These are phyloP conservation scores for Glarea lozoyensis DNA, from an alignment of 495 filamentous ascomycete genomes.

Conservation along the genomic window DNA sequence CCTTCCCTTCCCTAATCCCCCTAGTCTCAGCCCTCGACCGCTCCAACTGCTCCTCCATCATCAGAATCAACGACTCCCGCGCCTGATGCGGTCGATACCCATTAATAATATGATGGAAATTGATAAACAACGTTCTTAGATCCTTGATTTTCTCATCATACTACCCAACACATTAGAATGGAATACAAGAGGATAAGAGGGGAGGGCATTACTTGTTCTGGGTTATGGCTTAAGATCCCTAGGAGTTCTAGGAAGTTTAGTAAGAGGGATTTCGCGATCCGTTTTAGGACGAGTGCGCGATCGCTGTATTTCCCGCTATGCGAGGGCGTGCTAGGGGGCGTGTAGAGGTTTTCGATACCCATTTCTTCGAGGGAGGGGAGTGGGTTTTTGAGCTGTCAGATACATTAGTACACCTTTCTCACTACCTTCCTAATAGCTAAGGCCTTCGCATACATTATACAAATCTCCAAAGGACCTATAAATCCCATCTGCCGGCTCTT, in stretches of 20 bases:
- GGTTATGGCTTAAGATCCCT: constrained; percentile 54
- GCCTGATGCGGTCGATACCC: constrained; percentile 95
- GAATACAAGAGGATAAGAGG: not conserved
- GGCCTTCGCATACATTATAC: constrained; percentile 53
- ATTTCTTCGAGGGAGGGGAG: constrained; percentile 59
- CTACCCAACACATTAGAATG: constrained; percentile 11
- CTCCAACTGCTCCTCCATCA: constrained; percentile 87
- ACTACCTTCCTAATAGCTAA: no score
- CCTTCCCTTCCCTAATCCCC: constrained; percentile 60
- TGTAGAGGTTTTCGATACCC: constrained; percentile 62
- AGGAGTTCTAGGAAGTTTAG: constrained; percentile 79
- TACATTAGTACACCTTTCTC: no score
- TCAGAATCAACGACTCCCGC: constrained; percentile 74
- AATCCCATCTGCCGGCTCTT: constrained; percentile 56
- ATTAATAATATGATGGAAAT: constrained; percentile 86
- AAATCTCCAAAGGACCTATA: constrained; percentile 68
- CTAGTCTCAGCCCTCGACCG: constrained; percentile 68
- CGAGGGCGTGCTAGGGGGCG: constrained; percentile 26
- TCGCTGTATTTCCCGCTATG: constrained; percentile 42
- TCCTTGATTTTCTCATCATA: constrained; percentile 59
- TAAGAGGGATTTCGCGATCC: constrained; percentile 70
- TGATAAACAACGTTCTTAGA: constrained; percentile 70
- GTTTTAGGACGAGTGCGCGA: constrained; percentile 66
- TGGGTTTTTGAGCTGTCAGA: constrained; percentile 53
- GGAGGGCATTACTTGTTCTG: constrained; percentile 36